phyloP scores from a whole-genome alignment of 768 basidiomycete species.

The Symmetrospora coprosmae region DNA sequence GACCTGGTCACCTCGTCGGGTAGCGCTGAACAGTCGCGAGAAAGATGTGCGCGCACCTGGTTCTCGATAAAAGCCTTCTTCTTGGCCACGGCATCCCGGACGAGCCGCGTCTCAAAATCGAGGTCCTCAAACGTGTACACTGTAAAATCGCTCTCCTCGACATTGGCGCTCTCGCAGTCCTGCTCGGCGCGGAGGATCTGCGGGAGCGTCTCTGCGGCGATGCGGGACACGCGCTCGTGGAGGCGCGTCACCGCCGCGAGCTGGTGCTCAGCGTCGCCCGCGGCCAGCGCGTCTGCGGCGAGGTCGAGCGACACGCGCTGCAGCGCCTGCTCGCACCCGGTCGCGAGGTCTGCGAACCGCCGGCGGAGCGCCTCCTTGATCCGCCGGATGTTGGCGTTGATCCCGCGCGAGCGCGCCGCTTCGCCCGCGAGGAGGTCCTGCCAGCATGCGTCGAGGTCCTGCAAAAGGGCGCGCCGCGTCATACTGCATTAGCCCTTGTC shows the following conservation, averaged over 20 bases:
- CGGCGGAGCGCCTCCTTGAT: not conserved
- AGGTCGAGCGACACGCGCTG: conserved; percentile 56
- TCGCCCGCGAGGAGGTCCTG: conserved; percentile 56
- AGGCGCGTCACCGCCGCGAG: not conserved
- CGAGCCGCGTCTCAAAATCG: conserved; percentile 70
- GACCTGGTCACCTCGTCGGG: not conserved
- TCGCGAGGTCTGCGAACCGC: conserved; percentile 57
- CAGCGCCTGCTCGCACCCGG: conserved; percentile 57
- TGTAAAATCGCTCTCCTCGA: conserved; percentile 94
- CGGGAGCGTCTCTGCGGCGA: not conserved
- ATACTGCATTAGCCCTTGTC: too few species aligned
- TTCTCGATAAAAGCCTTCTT: conserved; percentile 95
- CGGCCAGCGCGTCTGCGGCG: conserved; percentile 54
- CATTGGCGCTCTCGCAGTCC: conserved; percentile 70
- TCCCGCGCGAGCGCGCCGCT: conserved; percentile 57
- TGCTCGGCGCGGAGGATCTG: conserved; percentile 52
- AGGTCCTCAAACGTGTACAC: conserved; percentile 78
- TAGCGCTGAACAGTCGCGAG: not conserved
- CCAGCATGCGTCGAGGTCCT: conserved; percentile 72
- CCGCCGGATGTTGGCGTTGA: conserved; percentile 82
- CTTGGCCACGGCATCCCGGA: conserved; percentile 65
- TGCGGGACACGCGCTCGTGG: not conserved
- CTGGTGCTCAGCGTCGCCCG: conserved; percentile 58
- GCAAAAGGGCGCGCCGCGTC: not conserved
- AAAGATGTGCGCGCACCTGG: conserved; percentile 47